Conservation (phyloP, 208 protist genomes). For the Acanthamoeba divionensis region DNA sequence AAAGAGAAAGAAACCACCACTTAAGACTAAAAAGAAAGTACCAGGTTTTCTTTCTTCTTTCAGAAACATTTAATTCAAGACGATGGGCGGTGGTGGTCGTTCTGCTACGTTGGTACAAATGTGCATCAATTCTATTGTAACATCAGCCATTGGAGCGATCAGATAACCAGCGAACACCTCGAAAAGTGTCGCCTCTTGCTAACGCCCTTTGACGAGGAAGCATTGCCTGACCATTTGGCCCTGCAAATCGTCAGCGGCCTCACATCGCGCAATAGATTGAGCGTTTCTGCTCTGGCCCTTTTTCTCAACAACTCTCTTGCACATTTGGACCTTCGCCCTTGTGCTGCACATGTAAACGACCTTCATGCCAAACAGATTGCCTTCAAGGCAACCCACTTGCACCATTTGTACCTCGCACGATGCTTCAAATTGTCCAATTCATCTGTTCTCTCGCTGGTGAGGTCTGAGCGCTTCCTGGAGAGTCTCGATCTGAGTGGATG, state of each 20-base stretch:
- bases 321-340: background rate
- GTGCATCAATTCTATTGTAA: conserved; percentile 5
- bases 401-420: background rate
- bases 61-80: no score
- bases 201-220: background rate
- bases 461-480: background rate
- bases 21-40: no score
- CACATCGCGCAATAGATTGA: background rate
- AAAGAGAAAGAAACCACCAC: no score
- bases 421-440: conserved; percentile 35
- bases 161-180: background rate
- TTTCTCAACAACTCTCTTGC: conserved; percentile 31
- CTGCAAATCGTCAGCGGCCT: background rate
- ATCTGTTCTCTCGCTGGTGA: background rate
- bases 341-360: background rate
- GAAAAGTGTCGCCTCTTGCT: conserved; percentile 2
- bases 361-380: background rate
- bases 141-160: conserved; percentile 14
- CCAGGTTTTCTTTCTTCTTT: no score
- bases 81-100: no score
- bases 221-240: conserved; percentile 5
- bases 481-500: background rate
- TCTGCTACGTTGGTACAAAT: background rate
- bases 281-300: background rate
- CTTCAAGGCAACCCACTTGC: background rate